Conservation (phyloP, 164 flowering plant species). For the Paratinospora sagittata region DNA sequence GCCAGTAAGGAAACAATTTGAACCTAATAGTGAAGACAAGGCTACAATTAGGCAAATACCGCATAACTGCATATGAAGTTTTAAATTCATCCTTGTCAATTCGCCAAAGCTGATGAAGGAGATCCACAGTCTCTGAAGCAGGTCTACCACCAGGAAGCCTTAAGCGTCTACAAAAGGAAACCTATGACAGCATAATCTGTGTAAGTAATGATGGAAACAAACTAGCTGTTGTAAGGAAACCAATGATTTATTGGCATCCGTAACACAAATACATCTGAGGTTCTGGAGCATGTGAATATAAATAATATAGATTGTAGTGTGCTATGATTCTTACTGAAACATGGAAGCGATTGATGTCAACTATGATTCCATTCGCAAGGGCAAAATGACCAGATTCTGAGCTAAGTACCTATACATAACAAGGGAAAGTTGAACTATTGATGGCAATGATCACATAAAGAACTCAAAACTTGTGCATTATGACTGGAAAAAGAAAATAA, state of each 20-base stretch:
- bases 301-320: not conserved
- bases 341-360: slow-evolving; percentile 56
- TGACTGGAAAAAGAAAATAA: not conserved
- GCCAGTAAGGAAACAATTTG: not conserved
- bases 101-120: slow-evolving; percentile 58
- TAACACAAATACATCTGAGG: not conserved
- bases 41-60: slow-evolving; percentile 33
- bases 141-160: slow-evolving; percentile 61
- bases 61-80: slow-evolving; percentile 74
- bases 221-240: not conserved
- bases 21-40: not conserved
- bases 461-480: not conserved
- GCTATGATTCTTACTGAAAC: slow-evolving; percentile 56
- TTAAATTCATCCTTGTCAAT: slow-evolving; percentile 80
- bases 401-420: slow-evolving; percentile 54
- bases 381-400: slow-evolving; percentile 45
- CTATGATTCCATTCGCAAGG: slow-evolving; percentile 68
- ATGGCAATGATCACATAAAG: not conserved
- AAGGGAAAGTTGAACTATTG: slow-evolving; percentile 7
- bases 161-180: slow-evolving; percentile 68
- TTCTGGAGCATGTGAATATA: not conserved
- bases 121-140: slow-evolving; percentile 37
- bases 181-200: slow-evolving; percentile 28
- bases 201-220: not conserved
- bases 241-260: not conserved